phyloP scores from a whole-genome alignment of 1,139 yeast species.

The Torulaspora globosa region DNA sequence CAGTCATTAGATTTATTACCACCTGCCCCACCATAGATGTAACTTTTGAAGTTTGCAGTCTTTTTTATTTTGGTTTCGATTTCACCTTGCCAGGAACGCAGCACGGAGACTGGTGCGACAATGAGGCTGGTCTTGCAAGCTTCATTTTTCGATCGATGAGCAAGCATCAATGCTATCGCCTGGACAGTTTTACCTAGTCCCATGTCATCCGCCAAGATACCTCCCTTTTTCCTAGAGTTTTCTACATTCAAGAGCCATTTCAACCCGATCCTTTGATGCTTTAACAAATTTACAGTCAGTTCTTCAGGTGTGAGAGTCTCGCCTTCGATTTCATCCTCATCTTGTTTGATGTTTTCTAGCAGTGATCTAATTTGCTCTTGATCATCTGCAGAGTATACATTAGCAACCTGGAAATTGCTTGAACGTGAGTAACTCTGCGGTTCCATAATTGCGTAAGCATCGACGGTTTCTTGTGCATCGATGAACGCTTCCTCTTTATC shows the following conservation, averaged over 20 bases:
- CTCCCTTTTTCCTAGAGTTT: conserved; percentile 59
- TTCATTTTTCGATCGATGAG: conserved; percentile 44
- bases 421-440: not conserved
- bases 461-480: not conserved
- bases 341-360: conserved; percentile 62
- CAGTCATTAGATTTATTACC: conserved; percentile 45
- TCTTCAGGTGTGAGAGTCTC: conserved; percentile 67
- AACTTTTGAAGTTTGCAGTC: conserved; percentile 45
- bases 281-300: conserved; percentile 59
- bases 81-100: conserved; percentile 83
- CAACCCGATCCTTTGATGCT: conserved; percentile 83
- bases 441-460: not conserved
- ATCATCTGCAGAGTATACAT: conserved; percentile 40
- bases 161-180: conserved; percentile 63
- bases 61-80: conserved; percentile 56
- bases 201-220: conserved; percentile 90
- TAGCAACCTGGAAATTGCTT: conserved; percentile 25
- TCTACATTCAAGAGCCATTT: conserved; percentile 77
- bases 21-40: conserved; percentile 56
- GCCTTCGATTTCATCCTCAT: conserved; percentile 49
- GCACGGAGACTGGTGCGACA: conserved; percentile 78
- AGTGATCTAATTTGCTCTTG: conserved; percentile 50
- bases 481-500: not conserved
- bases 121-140: conserved; percentile 58
- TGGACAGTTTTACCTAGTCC: conserved; percentile 92